A percentile compares a stretch with the other conserved stretches of the same genome.
phyloP scores from a whole-genome alignment of 2,329 filamentous ascomycete species.

The Teratosphaeria epicoccoides region DNA sequence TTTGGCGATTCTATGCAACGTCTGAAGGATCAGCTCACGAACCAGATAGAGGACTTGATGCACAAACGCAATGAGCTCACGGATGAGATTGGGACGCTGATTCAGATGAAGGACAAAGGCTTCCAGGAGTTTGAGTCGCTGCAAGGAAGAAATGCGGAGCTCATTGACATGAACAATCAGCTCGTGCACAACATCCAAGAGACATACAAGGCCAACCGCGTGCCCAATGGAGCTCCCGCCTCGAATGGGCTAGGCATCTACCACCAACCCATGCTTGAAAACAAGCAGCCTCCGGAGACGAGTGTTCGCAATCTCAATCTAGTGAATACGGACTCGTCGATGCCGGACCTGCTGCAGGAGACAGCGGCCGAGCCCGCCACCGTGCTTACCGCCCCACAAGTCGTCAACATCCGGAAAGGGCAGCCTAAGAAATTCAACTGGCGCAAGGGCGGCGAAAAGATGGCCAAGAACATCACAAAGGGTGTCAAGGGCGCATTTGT shows the following conservation, averaged over 20 bases:
- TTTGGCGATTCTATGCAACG: slow-evolving; percentile 52
- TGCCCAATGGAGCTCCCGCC: slow-evolving; percentile 24
- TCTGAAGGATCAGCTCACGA: slow-evolving; percentile 68
- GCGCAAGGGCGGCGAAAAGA: slow-evolving; percentile 91
- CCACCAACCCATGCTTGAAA: slow-evolving; percentile 15
- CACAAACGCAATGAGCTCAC: slow-evolving; percentile 73
- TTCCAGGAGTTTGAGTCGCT: slow-evolving; percentile 93
- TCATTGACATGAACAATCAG: slow-evolving; percentile 91
- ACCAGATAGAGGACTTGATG: slow-evolving; percentile 76
- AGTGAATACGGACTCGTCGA: slow-evolving; percentile 26
- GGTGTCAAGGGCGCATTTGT: slow-evolving; percentile 87
- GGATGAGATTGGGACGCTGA: slow-evolving; percentile 73
- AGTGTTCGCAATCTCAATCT: slow-evolving; percentile 32
- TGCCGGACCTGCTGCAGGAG: slow-evolving; percentile 35
- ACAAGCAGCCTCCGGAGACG: slow-evolving; percentile 15
- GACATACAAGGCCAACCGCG: slow-evolving; percentile 68
- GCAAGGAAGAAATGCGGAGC: slow-evolving; percentile 85
- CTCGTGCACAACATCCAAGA: slow-evolving; percentile 90
- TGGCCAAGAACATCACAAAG: slow-evolving; percentile 89
- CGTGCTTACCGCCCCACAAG: slow-evolving; percentile 65
- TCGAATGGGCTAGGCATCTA: slow-evolving; percentile 56
- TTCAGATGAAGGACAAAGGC: slow-evolving; percentile 81
- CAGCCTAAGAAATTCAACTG: slow-evolving; percentile 96
- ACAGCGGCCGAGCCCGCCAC: slow-evolving; percentile 55
- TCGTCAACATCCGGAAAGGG: slow-evolving; percentile 88